Evolutionary conservation across 148 eudicot species (phyloP).

Genomic region (Nyssa sinensis): DNA sequence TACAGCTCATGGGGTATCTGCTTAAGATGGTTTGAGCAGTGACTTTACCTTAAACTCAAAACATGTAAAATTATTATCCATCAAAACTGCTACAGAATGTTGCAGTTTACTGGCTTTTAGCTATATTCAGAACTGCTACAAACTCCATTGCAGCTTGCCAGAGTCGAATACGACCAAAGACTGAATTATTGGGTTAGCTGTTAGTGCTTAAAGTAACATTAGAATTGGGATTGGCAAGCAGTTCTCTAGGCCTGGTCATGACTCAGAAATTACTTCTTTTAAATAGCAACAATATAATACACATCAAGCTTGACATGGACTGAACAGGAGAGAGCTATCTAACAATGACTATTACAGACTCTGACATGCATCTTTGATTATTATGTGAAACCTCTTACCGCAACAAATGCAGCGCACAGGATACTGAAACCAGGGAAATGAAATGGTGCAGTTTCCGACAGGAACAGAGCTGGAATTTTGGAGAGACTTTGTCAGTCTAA

Average conservation of each 20-base stretch:
- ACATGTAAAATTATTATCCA: no score
- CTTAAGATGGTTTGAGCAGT: no score
- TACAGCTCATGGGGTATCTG: no score
- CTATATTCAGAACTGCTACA: no score
- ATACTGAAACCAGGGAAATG: conserved; percentile 67
- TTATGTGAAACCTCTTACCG: conserved; percentile 28
- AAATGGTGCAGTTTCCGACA: conserved; percentile 62
- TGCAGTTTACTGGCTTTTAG: no score
- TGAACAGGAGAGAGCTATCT: not conserved
- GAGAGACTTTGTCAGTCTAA: conserved; percentile 15
- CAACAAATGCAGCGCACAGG: conserved; percentile 38
- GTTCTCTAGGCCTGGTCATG: no score
- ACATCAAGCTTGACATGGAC: not conserved
- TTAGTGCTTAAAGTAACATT: not conserved
- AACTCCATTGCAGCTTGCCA: no score
- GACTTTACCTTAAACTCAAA: no score
- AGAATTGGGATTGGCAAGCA: not conserved
- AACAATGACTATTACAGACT: not conserved
- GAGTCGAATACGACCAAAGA: no score
- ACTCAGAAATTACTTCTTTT: no score
- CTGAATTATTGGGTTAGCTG: not conserved
- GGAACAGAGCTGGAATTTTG: conserved; percentile 52
- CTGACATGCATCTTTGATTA: not conserved
- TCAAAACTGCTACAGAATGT: no score
- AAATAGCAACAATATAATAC: no score